These are phyloP conservation scores for Hirsutella rhossiliensis DNA, from an alignment of 2,329 filamentous ascomycete species.

Conservation along the genomic window DNA sequence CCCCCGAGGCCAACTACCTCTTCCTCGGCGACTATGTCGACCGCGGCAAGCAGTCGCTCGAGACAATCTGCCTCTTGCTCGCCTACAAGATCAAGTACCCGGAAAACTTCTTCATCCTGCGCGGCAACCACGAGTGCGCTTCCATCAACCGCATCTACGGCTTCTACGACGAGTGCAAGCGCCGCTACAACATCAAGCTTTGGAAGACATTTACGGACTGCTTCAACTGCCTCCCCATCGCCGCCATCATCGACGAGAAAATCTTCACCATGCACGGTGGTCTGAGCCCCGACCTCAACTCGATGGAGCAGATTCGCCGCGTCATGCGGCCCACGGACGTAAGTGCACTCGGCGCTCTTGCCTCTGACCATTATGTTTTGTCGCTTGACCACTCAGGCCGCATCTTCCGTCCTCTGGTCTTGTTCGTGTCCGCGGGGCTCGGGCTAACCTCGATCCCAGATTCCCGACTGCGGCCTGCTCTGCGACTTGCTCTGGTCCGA, in stretches of 20 bases:
- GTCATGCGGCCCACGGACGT: slow-evolving; percentile 99
- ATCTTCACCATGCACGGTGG: slow-evolving; percentile 99
- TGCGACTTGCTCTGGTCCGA: slow-evolving; percentile 98
- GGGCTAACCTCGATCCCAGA: slow-evolving; percentile 42
- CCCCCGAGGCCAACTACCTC: slow-evolving; percentile 96
- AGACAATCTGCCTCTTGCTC: slow-evolving; percentile 93
- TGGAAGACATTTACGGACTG: slow-evolving; percentile 99
- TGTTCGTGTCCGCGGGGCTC: not conserved
- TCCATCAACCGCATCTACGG: slow-evolving; percentile 99
- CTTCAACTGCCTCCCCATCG: slow-evolving; percentile 98
- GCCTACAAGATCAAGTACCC: slow-evolving; percentile 99
- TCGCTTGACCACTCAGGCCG: not conserved
- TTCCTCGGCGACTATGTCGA: slow-evolving; percentile 99
- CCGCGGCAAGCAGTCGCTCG: slow-evolving; percentile 95
- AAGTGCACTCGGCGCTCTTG: slow-evolving; percentile 31
- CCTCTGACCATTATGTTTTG: too few species aligned
- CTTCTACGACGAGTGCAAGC: slow-evolving; percentile 99
- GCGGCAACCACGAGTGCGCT: slow-evolving; percentile 97
- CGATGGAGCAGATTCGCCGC: slow-evolving; percentile 98
- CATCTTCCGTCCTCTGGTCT: not conserved
- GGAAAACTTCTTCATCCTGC: slow-evolving; percentile 98
- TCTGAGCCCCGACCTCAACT: slow-evolving; percentile 92
- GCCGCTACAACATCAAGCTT: slow-evolving; percentile 97
- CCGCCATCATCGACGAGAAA: slow-evolving; percentile 98
- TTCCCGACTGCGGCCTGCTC: slow-evolving; percentile 92